Evolutionary conservation across 257 asterid species (phyloP), one percentile per base, ranked within the genome.

Genomic region (Scutellaria galericulata): DNA sequence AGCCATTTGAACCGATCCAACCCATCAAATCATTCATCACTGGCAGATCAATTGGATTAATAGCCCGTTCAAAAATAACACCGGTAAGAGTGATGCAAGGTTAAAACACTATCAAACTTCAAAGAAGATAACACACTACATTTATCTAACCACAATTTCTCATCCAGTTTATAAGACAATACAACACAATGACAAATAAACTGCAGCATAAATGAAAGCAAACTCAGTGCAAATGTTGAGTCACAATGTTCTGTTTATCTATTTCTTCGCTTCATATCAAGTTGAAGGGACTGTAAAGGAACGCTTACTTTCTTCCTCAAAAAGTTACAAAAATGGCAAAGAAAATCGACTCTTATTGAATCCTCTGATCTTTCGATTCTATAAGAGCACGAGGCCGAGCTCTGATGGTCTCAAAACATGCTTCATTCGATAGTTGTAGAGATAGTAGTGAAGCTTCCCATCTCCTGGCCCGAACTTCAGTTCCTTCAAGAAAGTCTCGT

Each of bases 381-480:
- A 87, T 63, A 90, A 76, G 67, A 87, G 95, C 75, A 90, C 95
- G 15, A 87, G 88, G 40, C 96, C 96, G 1, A 89, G 93, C 79
- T 87, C 90, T 0, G 93, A 82, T 14, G 96, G 78, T 75, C 83
- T 85, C 65, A 87, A 22, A 44, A 86, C 90, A 65, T 84, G 85
- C 65, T 71, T 81, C 27, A 84, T 65, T 42, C 96, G 87, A 76
- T 89, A 89, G 74, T 89, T 89, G 84, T 87, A 89, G 18, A 89
- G 86, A 75, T 89, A 87, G 59, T 89, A 89, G 79, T 84, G 88
- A 58, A 91, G 92, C 66, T 91, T 85, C 46, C 96, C 97, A 73
- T 91, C 97, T 13, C 97, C 97, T 0, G 88, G 92, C n/a, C 96
- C 96, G 68, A 87, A 89, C 63, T 91, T 91, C 70, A 91, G 87